phyloP scores from a whole-genome alignment of 257 asterid species.

The Scutellaria baicalensis region DNA sequence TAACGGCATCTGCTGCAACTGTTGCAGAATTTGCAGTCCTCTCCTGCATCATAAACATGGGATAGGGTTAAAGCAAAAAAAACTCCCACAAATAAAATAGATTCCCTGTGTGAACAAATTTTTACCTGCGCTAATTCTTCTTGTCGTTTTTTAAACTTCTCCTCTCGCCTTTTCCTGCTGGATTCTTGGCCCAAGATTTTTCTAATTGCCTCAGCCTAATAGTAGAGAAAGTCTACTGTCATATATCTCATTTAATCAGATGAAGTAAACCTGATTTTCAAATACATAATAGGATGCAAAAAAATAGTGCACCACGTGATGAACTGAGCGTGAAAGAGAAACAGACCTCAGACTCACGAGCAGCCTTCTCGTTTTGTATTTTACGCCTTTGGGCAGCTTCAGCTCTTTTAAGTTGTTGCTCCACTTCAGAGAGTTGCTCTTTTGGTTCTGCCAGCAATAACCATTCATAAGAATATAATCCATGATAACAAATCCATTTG shows the following conservation, averaged over 20 bases:
- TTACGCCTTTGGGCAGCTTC: conserved; percentile 87
- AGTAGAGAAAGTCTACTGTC: neutral
- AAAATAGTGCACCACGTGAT: neutral
- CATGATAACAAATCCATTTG: neutral
- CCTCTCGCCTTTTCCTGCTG: conserved; percentile 75
- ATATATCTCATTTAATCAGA: neutral
- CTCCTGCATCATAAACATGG: conserved; percentile 38
- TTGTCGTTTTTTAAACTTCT: conserved; percentile 51
- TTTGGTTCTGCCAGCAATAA: conserved; percentile 49
- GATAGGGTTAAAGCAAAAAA: neutral
- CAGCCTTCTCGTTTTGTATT: conserved; percentile 74
- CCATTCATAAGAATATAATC: neutral
- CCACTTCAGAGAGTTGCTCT: conserved; percentile 66
- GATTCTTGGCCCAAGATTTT: conserved; percentile 90
- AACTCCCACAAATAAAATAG: neutral
- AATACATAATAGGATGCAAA: neutral
- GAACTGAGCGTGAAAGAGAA: neutral
- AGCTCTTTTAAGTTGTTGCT: conserved; percentile 75
- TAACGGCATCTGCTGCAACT: conserved; percentile 42
- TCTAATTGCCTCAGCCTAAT: conserved; percentile 84
- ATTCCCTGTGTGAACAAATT: neutral
- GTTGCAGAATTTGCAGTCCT: conserved; percentile 34
- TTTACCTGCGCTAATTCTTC: conserved; percentile 62
- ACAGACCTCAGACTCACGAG: conserved; percentile 78
- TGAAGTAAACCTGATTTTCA: neutral